Conservation (phyloP, 306 rosid species). For the Medicago ruthenica region DNA sequence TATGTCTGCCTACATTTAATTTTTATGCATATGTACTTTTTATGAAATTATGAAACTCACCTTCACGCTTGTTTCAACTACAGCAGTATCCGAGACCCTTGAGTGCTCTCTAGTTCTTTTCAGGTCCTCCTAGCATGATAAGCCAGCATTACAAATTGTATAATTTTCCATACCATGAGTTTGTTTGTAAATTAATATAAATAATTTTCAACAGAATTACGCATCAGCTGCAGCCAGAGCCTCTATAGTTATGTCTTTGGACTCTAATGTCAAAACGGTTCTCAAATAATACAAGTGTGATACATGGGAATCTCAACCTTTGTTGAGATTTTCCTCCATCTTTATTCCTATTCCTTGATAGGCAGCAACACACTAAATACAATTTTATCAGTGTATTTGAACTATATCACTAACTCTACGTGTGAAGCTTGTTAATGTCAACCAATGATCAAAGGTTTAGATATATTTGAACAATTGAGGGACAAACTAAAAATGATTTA, state of each 20-base stretch:
- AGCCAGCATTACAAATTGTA: conserved; percentile 34
- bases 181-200: neutral
- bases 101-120: conserved; percentile 59
- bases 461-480: neutral
- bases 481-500: neutral
- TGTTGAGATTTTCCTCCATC: conserved; percentile 25
- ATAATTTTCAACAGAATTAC: neutral
- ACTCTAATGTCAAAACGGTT: conserved; percentile 6
- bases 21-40: neutral
- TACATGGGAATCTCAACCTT: conserved; percentile 25
- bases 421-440: neutral
- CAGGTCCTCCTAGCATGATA: conserved; percentile 49
- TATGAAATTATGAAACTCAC: conserved; percentile 52
- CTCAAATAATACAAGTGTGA: neutral
- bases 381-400: conserved; percentile 26
- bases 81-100: conserved; percentile 54
- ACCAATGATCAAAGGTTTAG: conserved; percentile 2
- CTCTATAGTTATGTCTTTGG: conserved; percentile 1
- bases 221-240: conserved; percentile 2
- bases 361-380: conserved; percentile 6
- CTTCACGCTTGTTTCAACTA: conserved; percentile 63
- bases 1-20: conserved; percentile 4
- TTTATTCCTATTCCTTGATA: neutral
- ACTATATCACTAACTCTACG: neutral
- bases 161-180: neutral